Percentiles rank a stretch among this genome's conserved stretches.
Evolutionary conservation across 2,329 filamentous ascomycete genomes (phyloP).

Genomic region (Rutstroemia sp.): DNA sequence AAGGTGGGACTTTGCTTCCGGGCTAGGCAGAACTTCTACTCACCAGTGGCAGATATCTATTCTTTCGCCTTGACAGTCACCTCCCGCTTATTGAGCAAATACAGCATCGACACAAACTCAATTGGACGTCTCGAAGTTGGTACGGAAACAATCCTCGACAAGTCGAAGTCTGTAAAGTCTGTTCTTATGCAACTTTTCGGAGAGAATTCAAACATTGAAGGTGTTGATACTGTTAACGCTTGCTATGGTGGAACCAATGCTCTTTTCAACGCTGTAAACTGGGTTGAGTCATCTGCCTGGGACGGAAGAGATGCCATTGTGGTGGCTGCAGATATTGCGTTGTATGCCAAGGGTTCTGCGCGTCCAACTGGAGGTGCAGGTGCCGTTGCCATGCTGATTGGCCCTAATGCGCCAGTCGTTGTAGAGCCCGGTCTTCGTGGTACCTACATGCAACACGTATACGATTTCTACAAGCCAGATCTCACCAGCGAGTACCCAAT

Average conservation of each 20-base stretch:
- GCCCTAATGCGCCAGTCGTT: conserved; percentile 69
- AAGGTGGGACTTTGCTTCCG: conserved; percentile 47
- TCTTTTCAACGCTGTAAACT: conserved; percentile 76
- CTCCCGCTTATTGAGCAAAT: conserved; percentile 73
- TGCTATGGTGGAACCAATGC: conserved; percentile 85
- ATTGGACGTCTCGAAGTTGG: conserved; percentile 79
- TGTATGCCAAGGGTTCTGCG: conserved; percentile 78
- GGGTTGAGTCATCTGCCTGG: conserved; percentile 82
- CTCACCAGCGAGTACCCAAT: conserved; percentile 81
- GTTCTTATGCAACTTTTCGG: conserved; percentile 82
- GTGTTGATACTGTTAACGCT: conserved; percentile 75
- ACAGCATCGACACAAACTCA: conserved; percentile 70
- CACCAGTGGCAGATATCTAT: conserved; percentile 62
- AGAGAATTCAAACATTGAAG: conserved; percentile 78
- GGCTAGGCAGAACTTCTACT: conserved; percentile 3
- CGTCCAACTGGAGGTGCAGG: conserved; percentile 76
- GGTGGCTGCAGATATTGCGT: conserved; percentile 73
- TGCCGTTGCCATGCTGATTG: conserved; percentile 70
- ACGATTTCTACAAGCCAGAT: conserved; percentile 89
- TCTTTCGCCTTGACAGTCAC: conserved; percentile 73
- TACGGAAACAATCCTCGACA: conserved; percentile 80
- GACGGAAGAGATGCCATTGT: conserved; percentile 77
- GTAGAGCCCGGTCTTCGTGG: conserved; percentile 73
- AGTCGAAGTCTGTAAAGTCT: conserved; percentile 86
- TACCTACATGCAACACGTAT: conserved; percentile 75